phyloP scores from a whole-genome alignment of 2,329 filamentous ascomycete species.

The Colletotrichum liriopes region DNA sequence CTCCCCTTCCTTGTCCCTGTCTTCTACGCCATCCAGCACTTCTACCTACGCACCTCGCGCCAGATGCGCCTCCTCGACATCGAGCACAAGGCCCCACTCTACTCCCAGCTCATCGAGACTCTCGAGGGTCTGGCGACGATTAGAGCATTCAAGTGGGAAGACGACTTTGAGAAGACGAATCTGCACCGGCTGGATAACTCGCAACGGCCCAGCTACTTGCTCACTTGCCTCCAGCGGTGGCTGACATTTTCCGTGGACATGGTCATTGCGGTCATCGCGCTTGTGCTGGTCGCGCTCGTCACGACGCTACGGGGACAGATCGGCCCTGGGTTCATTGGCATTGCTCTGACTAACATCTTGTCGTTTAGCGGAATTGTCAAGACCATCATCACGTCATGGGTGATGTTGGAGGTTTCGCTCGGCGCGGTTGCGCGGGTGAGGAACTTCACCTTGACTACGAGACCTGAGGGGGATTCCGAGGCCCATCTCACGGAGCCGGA shows the following conservation, averaged over 20 bases:
- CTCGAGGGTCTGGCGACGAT: slow-evolving; percentile 64
- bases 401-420: slow-evolving; percentile 39
- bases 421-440: slow-evolving; percentile 39
- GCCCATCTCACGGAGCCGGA: slow-evolving; percentile 17
- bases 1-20: slow-evolving; percentile 49
- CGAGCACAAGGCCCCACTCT: slow-evolving; percentile 54
- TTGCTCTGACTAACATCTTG: slow-evolving; percentile 33
- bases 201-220: slow-evolving; percentile 66
- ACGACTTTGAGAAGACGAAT: slow-evolving; percentile 56
- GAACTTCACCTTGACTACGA: slow-evolving; percentile 26
- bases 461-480: neutral
- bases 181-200: slow-evolving; percentile 61
- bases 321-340: slow-evolving; percentile 33
- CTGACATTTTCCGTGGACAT: slow-evolving; percentile 64
- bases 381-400: slow-evolving; percentile 36
- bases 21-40: slow-evolving; percentile 51
- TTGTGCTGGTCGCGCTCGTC: slow-evolving; percentile 60
- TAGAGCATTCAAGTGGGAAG: slow-evolving; percentile 65
- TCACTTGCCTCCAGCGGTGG: slow-evolving; percentile 68
- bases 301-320: slow-evolving; percentile 46
- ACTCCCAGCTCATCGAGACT: slow-evolving; percentile 58
- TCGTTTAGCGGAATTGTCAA: slow-evolving; percentile 33
- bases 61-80: slow-evolving; percentile 56
- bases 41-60: slow-evolving; percentile 56
- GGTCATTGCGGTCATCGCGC: slow-evolving; percentile 60